Evolutionary conservation across 208 protist species (phyloP).

Genomic region (Trypanosoma boissoni): DNA sequence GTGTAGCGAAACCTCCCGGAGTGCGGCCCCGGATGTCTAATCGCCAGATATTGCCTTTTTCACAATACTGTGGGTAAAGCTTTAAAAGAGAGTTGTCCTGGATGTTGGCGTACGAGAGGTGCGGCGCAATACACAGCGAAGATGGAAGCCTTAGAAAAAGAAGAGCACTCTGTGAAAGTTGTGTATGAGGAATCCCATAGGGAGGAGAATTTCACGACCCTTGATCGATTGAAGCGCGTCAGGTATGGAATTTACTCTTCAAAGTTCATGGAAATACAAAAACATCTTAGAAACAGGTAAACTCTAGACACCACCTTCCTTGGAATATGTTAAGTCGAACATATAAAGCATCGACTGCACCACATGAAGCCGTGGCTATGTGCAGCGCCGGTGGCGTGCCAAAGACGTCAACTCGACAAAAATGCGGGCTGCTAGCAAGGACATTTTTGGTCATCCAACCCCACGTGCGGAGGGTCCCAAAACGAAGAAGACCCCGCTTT

Average conservation of each 20-base stretch:
- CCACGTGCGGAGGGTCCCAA: not conserved
- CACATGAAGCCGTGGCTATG: not conserved
- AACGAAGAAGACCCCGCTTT: not conserved
- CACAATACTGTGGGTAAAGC: not conserved
- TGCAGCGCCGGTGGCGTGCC: not conserved
- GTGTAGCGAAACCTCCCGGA: not conserved
- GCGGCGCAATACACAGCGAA: not conserved
- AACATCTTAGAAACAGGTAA: not conserved
- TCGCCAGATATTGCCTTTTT: not conserved
- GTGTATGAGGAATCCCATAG: not conserved
- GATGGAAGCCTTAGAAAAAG: not conserved
- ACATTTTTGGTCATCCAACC: not conserved
- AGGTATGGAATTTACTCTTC: not conserved
- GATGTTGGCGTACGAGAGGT: not conserved
- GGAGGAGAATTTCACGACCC: not conserved
- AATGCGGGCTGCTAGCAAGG: not conserved
- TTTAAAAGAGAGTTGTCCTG: not conserved
- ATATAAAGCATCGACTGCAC: not conserved
- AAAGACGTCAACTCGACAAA: slow-evolving; percentile 1
- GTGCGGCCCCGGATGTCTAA: not conserved
- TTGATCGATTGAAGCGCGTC: not conserved
- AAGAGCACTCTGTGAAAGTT: not conserved
- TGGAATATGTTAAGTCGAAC: slow-evolving; percentile 1
- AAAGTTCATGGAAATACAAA: not conserved
- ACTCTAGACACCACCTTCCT: slow-evolving; percentile 2